A percentile compares a stretch with the other conserved stretches of the same genome.
These are phyloP conservation scores for Fusarium nisikadoi DNA, from an alignment of 2,329 filamentous ascomycete species.

Conservation along the genomic window DNA sequence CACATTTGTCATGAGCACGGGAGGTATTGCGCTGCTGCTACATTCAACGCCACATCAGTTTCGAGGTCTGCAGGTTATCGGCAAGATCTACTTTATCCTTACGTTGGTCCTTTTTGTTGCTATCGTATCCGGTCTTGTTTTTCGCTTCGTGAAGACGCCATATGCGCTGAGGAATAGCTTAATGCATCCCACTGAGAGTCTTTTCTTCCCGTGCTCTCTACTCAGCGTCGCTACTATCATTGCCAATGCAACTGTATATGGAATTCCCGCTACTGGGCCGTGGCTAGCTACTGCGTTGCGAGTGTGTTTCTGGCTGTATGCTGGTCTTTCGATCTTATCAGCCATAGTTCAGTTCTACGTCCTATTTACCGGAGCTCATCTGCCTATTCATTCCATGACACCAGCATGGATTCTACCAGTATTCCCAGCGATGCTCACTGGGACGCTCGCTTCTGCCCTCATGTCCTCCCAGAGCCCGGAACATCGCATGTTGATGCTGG, in stretches of 20 bases:
- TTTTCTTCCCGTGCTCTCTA: constrained; percentile 71
- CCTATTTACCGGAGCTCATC: constrained; percentile 44
- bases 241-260: constrained; percentile 73
- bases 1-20: constrained; percentile 49
- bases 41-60: constrained; percentile 56
- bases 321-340: constrained; percentile 47
- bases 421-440: constrained; percentile 45
- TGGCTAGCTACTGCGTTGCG: constrained; percentile 61
- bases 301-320: constrained; percentile 64
- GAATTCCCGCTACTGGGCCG: constrained; percentile 57
- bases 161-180: constrained; percentile 62
- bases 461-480: constrained; percentile 41
- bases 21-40: constrained; percentile 46
- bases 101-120: constrained; percentile 61
- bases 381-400: constrained; percentile 44
- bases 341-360: constrained; percentile 44
- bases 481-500: constrained; percentile 40
- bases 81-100: constrained; percentile 59
- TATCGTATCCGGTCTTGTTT: constrained; percentile 63
- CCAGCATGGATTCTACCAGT: constrained; percentile 47
- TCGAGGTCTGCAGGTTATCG: constrained; percentile 58
- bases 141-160: constrained; percentile 68
- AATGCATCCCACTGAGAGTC: constrained; percentile 63
- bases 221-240: constrained; percentile 73
- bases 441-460: constrained; percentile 40